Conservation (phyloP, 495 filamentous ascomycete genomes). For the Neurospora tetraspora region DNA sequence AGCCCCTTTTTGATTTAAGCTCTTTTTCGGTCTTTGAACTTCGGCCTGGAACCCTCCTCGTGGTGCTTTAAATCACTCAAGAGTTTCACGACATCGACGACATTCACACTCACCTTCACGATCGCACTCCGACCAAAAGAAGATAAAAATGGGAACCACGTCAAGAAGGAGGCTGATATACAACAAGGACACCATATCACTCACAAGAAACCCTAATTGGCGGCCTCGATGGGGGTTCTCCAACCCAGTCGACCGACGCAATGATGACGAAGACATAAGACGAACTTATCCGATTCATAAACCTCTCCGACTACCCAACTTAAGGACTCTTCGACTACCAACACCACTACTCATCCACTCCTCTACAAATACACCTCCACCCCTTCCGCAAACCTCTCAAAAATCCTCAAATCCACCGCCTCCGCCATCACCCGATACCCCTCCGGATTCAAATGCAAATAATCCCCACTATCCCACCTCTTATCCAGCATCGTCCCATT, state of each 20-base stretch:
- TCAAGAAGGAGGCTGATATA: neutral
- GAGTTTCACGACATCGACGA: neutral
- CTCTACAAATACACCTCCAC: conserved; percentile 10
- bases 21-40: neutral
- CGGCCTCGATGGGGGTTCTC: neutral
- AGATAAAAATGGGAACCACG: neutral
- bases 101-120: neutral
- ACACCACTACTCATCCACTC: neutral
- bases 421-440: conserved; percentile 50
- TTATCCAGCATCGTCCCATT: conserved; percentile 31
- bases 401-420: conserved; percentile 42
- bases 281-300: neutral
- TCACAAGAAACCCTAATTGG: neutral
- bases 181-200: neutral
- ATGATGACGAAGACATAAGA: neutral
- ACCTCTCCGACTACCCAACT: neutral
- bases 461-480: conserved; percentile 51
- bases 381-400: conserved; percentile 22
- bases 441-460: conserved; percentile 49
- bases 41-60: neutral
- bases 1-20: neutral
- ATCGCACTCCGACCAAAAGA: neutral
- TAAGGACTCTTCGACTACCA: neutral
- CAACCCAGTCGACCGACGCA: neutral
- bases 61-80: neutral